Evolutionary conservation across 2,329 filamentous ascomycete species (phyloP), one percentile per base, ranked within the genome.

Genomic region (Ploettnerulaceae sp.): DNA sequence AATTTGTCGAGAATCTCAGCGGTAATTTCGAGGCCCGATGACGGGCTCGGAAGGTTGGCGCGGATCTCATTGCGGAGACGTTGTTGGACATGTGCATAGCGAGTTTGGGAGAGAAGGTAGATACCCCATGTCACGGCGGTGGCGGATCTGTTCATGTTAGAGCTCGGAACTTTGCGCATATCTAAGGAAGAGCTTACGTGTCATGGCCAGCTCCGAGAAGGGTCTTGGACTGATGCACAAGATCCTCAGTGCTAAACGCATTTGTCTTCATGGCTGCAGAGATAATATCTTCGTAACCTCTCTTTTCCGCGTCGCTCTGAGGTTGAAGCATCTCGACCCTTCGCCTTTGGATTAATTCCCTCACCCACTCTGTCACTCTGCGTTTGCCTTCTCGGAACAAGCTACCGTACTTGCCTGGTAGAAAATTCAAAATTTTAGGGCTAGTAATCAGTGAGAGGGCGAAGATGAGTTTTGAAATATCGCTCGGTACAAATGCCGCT

Each of bases 181-280:
- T 24, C 6, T 7, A 18, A 17, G 20, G 5, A 9, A 4, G 9
- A 15, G 37, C 66, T 68, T 46, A 89, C 3, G 85, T 89, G 66
- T 89, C 85, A 64, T 90, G 86, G 18, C 82, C 82, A 0, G 88
- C 88, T 1, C 82, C 84, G 4, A 93, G 76, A 68, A 93, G 90
- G 0, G 86, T 91, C 84, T 91, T 91, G 61, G 90, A 77, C 66
- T 94, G 88, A 63, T 91, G 84, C 24, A 88, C 78, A 12, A 94
- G 75, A 49, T 86, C 79, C 32, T 87, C 82, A 48, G 90, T 84
- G 12, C 69, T 76, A 66, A 93, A 91, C 7, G 72, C 78, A 33
- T 83, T 84, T 31, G 80, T 87, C 61, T 82, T 76, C 43, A 93
- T 71, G n/a, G 87, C 88, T 0, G 89, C 83, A 0, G 84, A 86